These are phyloP conservation scores for Salicornia ramosissima DNA, from an alignment of 148 eudicot species.

Conservation along the genomic window DNA sequence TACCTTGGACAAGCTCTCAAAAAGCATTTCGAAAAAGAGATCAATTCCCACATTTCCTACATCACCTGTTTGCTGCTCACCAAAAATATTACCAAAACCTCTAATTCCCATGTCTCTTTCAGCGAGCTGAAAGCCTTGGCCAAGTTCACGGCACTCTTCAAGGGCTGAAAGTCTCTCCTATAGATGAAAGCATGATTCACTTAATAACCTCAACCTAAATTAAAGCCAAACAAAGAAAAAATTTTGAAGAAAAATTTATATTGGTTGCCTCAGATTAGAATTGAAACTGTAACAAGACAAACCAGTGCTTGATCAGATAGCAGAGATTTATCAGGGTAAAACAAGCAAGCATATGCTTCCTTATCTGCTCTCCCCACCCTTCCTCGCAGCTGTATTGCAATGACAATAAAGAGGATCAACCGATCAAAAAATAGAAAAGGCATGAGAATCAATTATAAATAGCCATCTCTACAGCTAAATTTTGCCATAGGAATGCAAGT, in stretches of 20 bases:
- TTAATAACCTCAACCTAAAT: background rate
- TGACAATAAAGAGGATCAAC: background rate
- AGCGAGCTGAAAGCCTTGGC: conserved; percentile 96
- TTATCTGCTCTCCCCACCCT: conserved; percentile 95
- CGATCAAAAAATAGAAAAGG: conserved; percentile 3
- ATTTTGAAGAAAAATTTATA: background rate
- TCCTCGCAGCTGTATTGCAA: conserved; percentile 66
- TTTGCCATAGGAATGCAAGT: background rate
- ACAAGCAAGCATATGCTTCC: conserved; percentile 89
- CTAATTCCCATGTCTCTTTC: conserved; percentile 98
- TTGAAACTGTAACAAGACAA: conserved; percentile 17
- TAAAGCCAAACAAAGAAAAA: background rate
- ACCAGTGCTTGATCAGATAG: conserved; percentile 90
- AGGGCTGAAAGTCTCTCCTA: conserved; percentile 96
- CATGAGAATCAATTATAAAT: conserved; percentile 15
- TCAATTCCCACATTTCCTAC: conserved; percentile 94
- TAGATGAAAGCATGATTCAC: conserved; percentile 14
- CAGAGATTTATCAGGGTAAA: conserved; percentile 83
- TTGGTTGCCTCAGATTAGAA: background rate
- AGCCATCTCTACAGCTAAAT: background rate
- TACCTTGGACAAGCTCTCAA: conserved; percentile 94
- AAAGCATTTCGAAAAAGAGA: conserved; percentile 94
- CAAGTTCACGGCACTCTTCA: conserved; percentile 93
- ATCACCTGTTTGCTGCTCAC: conserved; percentile 98
- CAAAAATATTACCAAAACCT: conserved; percentile 98